Base-by-base conservation (phyloP, 1,139 yeast species). In the Pneumocystis oryctolagi region DNA sequence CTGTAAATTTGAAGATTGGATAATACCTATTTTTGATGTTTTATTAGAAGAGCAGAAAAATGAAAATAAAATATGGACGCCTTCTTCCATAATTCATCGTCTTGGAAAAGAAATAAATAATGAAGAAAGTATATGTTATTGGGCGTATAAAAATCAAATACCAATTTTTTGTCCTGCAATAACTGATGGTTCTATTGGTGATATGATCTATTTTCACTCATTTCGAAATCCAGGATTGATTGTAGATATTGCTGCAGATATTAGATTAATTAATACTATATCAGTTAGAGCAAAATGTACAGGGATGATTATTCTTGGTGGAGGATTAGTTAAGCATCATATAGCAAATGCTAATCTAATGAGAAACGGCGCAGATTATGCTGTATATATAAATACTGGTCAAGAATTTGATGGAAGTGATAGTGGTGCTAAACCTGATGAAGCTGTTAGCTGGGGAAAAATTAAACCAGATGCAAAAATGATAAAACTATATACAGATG, bases 381-480 rank as follows among this genome's bases (percentile, higher is more conserved):
- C 98, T 2, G 97, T 92, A 25, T 92, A 83, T 75, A 90, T 92
- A 73, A 94, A 94, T 75, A 92, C 99, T 16, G 98, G 97, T 58
- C 98, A 92, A 76, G 99, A 92, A 74, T 94, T 89, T 71, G 99
- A 92, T 72, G 98, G 98, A 62, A 88, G 96, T 18, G 99, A 92
- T 74, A 97, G 98, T 20, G 99, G 99, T 67, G 99, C 99, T 5
- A 82, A 98, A 72, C 97, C 98, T 0, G 98, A 94, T 73, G 99
- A 92, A 76, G 98, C 98, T 34, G 86, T 92, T 63, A 87, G 96
- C 60, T 92, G 99, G 99, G 99, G 99, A 67, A 92, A 92, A 75
- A 92, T 92, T 75, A 89, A 89, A 76, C 85, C 96, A 5, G 96
- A 89, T 60, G 99, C 98, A 40, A 82, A 82, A 70, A 82, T 84